These are phyloP conservation scores for Sonneratia caseolaris DNA, from an alignment of 345 rosid genomes.

Conservation along the genomic window DNA sequence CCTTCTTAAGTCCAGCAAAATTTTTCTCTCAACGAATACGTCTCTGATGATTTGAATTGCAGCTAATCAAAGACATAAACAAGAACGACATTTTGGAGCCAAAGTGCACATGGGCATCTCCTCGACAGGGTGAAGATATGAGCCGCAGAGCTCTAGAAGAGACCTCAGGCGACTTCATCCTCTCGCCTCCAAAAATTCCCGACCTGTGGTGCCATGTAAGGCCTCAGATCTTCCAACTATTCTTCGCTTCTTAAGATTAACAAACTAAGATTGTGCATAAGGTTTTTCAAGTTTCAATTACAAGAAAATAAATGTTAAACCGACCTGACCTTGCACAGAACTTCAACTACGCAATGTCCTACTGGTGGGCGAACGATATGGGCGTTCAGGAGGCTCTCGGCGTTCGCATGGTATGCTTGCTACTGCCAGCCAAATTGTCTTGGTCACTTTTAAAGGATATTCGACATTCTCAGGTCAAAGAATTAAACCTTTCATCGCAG, in stretches of 20 bases:
- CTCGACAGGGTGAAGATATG: conserved; percentile 9
- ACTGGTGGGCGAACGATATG: conserved; percentile 19
- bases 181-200: conserved; percentile 20
- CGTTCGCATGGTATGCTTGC: conserved; percentile 16
- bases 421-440: neutral
- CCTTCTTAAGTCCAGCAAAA: neutral
- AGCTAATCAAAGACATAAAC: conserved; percentile 20
- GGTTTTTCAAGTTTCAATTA: neutral
- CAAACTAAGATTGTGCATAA: too few relatives aligned
- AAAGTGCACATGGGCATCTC: conserved; percentile 18
- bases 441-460: neutral
- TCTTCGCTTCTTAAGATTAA: neutral
- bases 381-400: conserved; percentile 24
- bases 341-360: conserved; percentile 18
- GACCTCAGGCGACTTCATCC: conserved; percentile 7
- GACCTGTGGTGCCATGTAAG: conserved; percentile 26
- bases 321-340: conserved; percentile 11
- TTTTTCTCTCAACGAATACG: neutral
- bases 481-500: neutral
- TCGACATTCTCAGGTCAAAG: neutral
- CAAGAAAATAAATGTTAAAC: neutral
- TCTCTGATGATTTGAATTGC: neutral
- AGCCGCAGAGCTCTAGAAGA: conserved; percentile 15
- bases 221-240: neutral
- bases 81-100: conserved; percentile 22